Percentiles rank a stretch among this genome's conserved stretches.
Evolutionary conservation across 2,329 filamentous ascomycete genomes (phyloP).

Genomic region (Aspergillus ustus): DNA sequence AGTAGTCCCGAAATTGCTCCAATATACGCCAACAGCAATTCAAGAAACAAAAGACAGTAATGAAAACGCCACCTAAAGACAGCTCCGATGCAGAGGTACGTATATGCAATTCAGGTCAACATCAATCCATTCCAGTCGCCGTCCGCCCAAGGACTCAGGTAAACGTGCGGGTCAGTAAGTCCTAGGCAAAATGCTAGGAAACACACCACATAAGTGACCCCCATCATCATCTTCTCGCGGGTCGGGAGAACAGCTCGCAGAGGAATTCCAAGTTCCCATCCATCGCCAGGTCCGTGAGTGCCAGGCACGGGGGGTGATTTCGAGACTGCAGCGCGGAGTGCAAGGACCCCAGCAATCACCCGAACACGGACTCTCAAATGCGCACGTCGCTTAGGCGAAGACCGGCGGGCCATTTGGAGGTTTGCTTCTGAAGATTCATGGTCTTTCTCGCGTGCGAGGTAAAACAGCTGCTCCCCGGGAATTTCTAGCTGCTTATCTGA

Average conservation of each 20-base stretch:
- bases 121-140: not conserved
- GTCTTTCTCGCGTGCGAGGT: conserved; percentile 8
- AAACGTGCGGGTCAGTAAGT: conserved; percentile 2
- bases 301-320: conserved; percentile 2
- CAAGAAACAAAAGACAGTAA: not conserved
- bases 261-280: conserved; percentile 12
- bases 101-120: not conserved
- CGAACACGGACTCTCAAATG: conserved; percentile 11
- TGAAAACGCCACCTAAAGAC: not conserved
- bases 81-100: not conserved
- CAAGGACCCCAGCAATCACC: conserved; percentile 14
- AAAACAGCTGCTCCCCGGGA: conserved; percentile 9
- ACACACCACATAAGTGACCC: conserved; percentile 7
- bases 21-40: not conserved
- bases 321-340: conserved; percentile 13
- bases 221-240: conserved; percentile 4
- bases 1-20: not conserved
- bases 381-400: conserved; percentile 6
- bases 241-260: not conserved
- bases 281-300: conserved; percentile 6
- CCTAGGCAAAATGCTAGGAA: conserved; percentile 8
- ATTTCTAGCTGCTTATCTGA: conserved; percentile 1
- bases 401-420: conserved; percentile 2
- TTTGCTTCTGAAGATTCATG: conserved; percentile 8
- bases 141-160: not conserved